A percentile compares a stretch with the other conserved stretches of the same genome.
Conservation (phyloP, 768 basidiomycete species). For the Lanmaoa rubissima region DNA sequence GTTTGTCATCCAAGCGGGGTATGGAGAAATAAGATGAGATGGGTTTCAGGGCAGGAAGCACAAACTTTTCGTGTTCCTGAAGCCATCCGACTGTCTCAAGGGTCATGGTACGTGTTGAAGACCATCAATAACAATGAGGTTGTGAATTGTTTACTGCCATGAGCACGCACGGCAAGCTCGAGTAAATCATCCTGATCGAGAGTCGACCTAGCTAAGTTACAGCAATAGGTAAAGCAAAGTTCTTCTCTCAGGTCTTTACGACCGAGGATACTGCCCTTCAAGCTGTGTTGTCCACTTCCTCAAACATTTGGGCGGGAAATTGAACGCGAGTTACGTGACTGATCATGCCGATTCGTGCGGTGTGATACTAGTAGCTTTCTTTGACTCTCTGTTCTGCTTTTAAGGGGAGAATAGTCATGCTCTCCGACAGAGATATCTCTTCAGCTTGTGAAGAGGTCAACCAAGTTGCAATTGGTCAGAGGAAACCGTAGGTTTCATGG, state of each 20-base stretch:
- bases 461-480: not conserved
- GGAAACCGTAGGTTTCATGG: not conserved
- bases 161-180: not conserved
- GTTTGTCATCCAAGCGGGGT: slow-evolving; percentile 64
- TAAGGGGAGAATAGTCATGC: not conserved
- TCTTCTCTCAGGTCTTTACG: too few relatives aligned
- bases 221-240: too few relatives aligned
- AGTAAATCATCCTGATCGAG: too few relatives aligned
- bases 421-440: not conserved
- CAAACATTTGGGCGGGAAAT: too few relatives aligned
- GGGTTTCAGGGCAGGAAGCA: slow-evolving; percentile 34
- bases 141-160: not conserved
- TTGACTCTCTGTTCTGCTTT: not conserved
- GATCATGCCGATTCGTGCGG: too few relatives aligned
- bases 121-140: not conserved
- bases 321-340: too few relatives aligned
- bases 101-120: not conserved
- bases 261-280: too few relatives aligned
- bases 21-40: slow-evolving; percentile 54
- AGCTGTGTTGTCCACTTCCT: too few relatives aligned
- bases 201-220: too few relatives aligned
- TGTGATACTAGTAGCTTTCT: not conserved
- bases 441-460: not conserved
- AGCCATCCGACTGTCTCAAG: slow-evolving; percentile 12
- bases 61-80: slow-evolving; percentile 16